Evolutionary conservation across 495 filamentous ascomycete species (phyloP).

Genomic region (Tuber calosporum): DNA sequence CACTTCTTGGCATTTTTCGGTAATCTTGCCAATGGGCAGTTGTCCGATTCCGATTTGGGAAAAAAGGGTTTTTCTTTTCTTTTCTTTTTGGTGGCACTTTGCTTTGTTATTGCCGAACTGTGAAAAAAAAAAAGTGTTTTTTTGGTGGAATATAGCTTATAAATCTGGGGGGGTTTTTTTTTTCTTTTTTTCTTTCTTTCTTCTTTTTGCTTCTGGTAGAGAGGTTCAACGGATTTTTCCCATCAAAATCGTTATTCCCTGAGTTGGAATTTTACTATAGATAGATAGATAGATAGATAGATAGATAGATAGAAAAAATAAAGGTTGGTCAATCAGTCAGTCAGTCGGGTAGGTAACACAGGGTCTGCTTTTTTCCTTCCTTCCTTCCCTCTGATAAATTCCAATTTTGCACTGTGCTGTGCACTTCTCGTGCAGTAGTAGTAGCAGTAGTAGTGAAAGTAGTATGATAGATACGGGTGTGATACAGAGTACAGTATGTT

Average conservation of each 20-base stretch:
- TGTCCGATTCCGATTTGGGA: constrained; percentile 1
- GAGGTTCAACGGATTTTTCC: no score
- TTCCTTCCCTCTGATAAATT: not conserved
- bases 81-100: not conserved
- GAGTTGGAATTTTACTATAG: no score
- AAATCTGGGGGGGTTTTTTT: not conserved
- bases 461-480: not conserved
- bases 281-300: no score
- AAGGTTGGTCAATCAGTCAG: not conserved
- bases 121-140: no score
- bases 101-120: no score
- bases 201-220: no score
- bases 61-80: not conserved
- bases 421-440: no score
- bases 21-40: not conserved
- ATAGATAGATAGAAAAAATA: not conserved
- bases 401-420: not conserved
- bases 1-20: constrained; percentile 2
- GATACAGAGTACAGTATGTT: not conserved
- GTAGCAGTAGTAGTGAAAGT: not conserved
- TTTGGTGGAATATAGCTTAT: not conserved
- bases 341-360: not conserved
- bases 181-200: no score
- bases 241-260: no score
- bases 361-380: not conserved